Percentiles rank a stretch among this genome's conserved stretches.
phyloP scores from a whole-genome alignment of 2,329 filamentous ascomycete genomes.

The Rugonectria rugulosa region DNA sequence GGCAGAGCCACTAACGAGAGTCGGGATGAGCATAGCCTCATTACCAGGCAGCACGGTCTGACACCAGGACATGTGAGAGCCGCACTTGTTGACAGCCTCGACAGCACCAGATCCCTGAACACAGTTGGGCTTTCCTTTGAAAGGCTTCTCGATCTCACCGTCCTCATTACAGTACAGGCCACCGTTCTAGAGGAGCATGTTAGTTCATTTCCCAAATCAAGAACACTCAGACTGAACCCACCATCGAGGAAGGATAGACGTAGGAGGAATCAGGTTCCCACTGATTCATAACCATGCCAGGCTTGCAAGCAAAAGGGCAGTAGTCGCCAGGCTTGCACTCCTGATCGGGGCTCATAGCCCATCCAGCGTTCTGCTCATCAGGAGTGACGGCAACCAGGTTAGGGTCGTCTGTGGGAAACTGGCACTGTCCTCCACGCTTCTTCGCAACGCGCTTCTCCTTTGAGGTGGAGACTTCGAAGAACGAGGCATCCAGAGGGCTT shows the following conservation, averaged over 20 bases:
- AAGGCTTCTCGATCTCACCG: slow-evolving; percentile 74
- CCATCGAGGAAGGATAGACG: slow-evolving; percentile 75
- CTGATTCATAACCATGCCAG: slow-evolving; percentile 79
- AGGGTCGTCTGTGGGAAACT: slow-evolving; percentile 68
- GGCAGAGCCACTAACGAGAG: slow-evolving; percentile 64
- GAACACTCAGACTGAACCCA: slow-evolving; percentile 47
- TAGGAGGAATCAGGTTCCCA: slow-evolving; percentile 79
- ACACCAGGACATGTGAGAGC: slow-evolving; percentile 72
- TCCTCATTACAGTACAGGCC: slow-evolving; percentile 75
- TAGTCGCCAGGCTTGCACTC: slow-evolving; percentile 71
- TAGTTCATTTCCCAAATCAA: slow-evolving; percentile 5
- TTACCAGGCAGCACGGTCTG: slow-evolving; percentile 82
- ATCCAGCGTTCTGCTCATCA: slow-evolving; percentile 70
- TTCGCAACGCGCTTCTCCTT: slow-evolving; percentile 44
- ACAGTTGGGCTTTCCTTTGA: slow-evolving; percentile 73
- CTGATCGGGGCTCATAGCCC: slow-evolving; percentile 81
- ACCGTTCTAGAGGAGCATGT: slow-evolving; percentile 63
- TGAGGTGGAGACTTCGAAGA: slow-evolving; percentile 36
- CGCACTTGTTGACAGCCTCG: slow-evolving; percentile 70
- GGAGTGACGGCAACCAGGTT: slow-evolving; percentile 75
- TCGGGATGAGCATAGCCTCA: slow-evolving; percentile 84
- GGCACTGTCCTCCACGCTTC: slow-evolving; percentile 65
- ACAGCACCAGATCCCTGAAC: slow-evolving; percentile 72
- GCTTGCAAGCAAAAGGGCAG: slow-evolving; percentile 79
- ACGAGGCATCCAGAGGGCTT: slow-evolving; percentile 43